Percentiles rank a stretch among this genome's conserved stretches.
Conservation (phyloP, 2,329 filamentous ascomycete species). For the Cladosporium sp. region DNA sequence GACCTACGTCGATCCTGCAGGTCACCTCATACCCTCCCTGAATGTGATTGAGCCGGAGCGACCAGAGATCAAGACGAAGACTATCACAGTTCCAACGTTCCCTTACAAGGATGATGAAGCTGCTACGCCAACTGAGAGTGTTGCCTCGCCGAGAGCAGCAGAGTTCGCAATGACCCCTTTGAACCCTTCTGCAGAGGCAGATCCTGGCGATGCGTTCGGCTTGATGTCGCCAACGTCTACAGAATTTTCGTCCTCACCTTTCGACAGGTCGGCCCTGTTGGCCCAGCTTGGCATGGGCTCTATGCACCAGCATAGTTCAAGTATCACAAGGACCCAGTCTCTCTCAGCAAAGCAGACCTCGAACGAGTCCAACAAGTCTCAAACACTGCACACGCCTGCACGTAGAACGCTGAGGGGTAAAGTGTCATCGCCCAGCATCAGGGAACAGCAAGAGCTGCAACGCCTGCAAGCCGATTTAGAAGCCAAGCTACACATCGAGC, state of each 20-base stretch:
- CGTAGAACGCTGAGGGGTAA: slow-evolving; percentile 24
- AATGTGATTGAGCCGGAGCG: slow-evolving; percentile 21
- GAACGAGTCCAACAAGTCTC: neutral
- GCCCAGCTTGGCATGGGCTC: slow-evolving; percentile 35
- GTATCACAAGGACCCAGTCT: slow-evolving; percentile 18
- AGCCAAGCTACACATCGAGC: slow-evolving; percentile 19
- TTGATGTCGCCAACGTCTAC: slow-evolving; percentile 38
- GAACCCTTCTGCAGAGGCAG: slow-evolving; percentile 27
- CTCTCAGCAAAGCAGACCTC: neutral
- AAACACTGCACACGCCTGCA: slow-evolving; percentile 5
- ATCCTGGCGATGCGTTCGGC: slow-evolving; percentile 35
- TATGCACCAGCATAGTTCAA: slow-evolving; percentile 22
- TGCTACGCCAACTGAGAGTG: slow-evolving; percentile 19
- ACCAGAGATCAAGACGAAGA: slow-evolving; percentile 4
- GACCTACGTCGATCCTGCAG: slow-evolving; percentile 40
- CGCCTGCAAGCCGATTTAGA: slow-evolving; percentile 30
- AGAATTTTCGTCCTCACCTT: slow-evolving; percentile 35
- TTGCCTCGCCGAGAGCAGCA: slow-evolving; percentile 37
- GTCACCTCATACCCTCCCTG: slow-evolving; percentile 30
- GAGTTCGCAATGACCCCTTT: slow-evolving; percentile 35
- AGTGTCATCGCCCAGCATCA: slow-evolving; percentile 30
- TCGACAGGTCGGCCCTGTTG: slow-evolving; percentile 32
- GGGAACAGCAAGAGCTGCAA: slow-evolving; percentile 31
- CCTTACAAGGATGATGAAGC: slow-evolving; percentile 15
- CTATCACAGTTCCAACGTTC: slow-evolving; percentile 7